Evolutionary conservation across 2,329 filamentous ascomycete genomes (phyloP).

Genomic region (Colletotrichum higginsianum): DNA sequence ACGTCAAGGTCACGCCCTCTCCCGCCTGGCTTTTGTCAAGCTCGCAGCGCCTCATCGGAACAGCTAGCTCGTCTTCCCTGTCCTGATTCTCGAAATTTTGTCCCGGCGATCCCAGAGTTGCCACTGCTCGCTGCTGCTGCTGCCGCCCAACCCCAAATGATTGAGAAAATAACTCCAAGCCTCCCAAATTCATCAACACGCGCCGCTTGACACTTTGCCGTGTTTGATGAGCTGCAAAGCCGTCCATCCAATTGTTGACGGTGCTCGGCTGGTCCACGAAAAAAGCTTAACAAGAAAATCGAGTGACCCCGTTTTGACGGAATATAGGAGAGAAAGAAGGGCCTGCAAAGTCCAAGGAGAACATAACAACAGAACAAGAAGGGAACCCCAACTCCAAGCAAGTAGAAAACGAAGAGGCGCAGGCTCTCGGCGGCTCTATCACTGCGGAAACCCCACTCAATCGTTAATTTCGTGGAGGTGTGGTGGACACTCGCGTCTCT

Average conservation of each 20-base stretch:
- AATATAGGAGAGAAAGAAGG: background rate
- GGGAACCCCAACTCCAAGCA: background rate
- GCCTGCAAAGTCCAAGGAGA: background rate
- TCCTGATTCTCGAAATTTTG: background rate
- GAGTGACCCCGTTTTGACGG: too few relatives aligned
- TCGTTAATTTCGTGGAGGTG: conserved; percentile 36
- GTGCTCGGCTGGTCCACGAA: conserved; percentile 3
- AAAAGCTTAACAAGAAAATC: background rate
- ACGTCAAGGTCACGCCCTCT: background rate
- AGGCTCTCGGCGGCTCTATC: conserved; percentile 25
- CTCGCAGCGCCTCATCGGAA: conserved; percentile 11
- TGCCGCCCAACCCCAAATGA: background rate
- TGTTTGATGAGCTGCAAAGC: conserved; percentile 8
- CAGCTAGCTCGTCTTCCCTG: conserved; percentile 7
- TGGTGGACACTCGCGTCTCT: conserved; percentile 13
- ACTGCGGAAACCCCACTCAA: conserved; percentile 30
- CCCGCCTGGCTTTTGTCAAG: background rate
- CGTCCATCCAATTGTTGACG: conserved; percentile 1
- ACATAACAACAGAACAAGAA: background rate
- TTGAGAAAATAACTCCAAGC: background rate
- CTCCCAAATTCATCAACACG: background rate
- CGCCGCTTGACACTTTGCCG: background rate
- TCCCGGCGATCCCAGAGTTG: conserved; percentile 16
- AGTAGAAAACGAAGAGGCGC: conserved; percentile 29
- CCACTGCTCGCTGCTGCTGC: background rate